These are phyloP conservation scores for Stephania japonica DNA, from an alignment of 164 flowering plant genomes.

Conservation along the genomic window DNA sequence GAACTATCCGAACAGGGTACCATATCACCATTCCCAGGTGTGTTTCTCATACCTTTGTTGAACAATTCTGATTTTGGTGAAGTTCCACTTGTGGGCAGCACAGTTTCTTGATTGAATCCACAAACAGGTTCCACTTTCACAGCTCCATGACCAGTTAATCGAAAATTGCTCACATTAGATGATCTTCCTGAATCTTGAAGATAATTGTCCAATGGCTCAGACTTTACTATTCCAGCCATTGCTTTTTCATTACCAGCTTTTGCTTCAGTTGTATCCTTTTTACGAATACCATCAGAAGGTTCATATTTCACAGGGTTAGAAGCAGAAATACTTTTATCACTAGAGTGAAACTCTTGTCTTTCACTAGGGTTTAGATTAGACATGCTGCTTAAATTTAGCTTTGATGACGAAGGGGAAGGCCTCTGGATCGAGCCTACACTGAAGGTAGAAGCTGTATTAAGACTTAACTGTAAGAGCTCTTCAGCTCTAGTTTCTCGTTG, in stretches of 20 bases:
- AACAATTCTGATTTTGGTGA: background rate
- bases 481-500: slow-evolving; percentile 12
- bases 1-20: slow-evolving; percentile 7
- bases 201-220: background rate
- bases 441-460: slow-evolving; percentile 22
- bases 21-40: background rate
- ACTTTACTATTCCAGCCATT: background rate
- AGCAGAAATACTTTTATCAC: background rate
- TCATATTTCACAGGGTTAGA: background rate
- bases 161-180: background rate
- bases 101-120: slow-evolving; percentile 8
- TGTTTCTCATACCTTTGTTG: background rate
- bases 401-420: slow-evolving; percentile 13
- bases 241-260: background rate
- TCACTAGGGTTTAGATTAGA: slow-evolving; percentile 12
- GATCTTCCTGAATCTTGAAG: background rate
- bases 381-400: slow-evolving; percentile 12
- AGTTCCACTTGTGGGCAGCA: slow-evolving; percentile 16
- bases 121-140: slow-evolving; percentile 40
- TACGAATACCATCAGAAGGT: background rate
- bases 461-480: slow-evolving; percentile 31
- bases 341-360: background rate
- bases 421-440: slow-evolving; percentile 8
- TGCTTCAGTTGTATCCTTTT: background rate
- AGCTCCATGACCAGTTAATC: slow-evolving; percentile 7